Evolutionary conservation across 2,329 filamentous ascomycete species (phyloP), one percentile per base, ranked within the genome.

Genomic region (Microcyclospora pomicola): DNA sequence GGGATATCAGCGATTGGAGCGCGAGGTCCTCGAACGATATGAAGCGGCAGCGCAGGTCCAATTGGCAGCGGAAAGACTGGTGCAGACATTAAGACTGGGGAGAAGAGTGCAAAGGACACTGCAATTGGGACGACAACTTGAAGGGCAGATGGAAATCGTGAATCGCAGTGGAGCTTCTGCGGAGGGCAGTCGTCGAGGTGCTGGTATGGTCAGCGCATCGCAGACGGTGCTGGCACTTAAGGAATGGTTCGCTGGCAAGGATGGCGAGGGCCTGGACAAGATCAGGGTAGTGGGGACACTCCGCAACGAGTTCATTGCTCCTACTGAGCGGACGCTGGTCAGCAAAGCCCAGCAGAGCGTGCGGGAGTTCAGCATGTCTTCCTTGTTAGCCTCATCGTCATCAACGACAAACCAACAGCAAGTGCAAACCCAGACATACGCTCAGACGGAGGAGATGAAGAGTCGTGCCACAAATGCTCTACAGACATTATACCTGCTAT

Each of bases 11-110:
- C 77, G 88, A 48, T 69, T 96, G 16, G 81, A 93, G 61, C 80
- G 77, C 55, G 85, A 96, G 56, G 86, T 96, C 32, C 71, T 85
- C 37, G 74, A 81, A 51, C 84, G 88, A 50, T 83, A 93, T 65
- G 80, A 84, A 51, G 79, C 80, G 39, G 88, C 91, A 0, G 82
- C 92, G 40, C 77, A 91, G 60, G 82, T 94, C 6, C 73, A 80
- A 9, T 62, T 79, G 37, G 82, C 84, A 9, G 82, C 84, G 1
- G 74, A 82, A 51, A 73, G 86, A 9, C 70, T 95, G 19, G 84
- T 84, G 70, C 75, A 83, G 52, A 85, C 87, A 0, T 68, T 94
- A 43, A 73, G 77, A 42, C 66, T 96, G 2, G 82, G 81, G 1
- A 68, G 87, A 32, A 75, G 80, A 0, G 82, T 93, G 10, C 77